These are phyloP conservation scores for Patellaria atrata DNA, from an alignment of 495 filamentous ascomycete genomes.

Conservation along the genomic window DNA sequence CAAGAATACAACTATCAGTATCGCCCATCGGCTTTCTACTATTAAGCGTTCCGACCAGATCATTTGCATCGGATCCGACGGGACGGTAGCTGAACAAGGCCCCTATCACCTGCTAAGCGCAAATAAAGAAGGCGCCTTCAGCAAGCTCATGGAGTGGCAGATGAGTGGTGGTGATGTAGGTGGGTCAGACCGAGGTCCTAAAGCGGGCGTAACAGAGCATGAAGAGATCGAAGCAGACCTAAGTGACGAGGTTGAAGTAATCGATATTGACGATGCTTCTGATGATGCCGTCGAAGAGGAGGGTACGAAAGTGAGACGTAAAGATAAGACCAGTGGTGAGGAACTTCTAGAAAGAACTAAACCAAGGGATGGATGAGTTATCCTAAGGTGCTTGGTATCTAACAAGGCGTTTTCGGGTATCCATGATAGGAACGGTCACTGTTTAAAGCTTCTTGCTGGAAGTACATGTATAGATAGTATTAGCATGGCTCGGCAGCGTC, in stretches of 20 bases:
- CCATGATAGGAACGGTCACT: too few relatives aligned
- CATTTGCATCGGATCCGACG: constrained; percentile 72
- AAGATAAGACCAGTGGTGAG: background rate
- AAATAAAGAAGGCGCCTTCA: constrained; percentile 67
- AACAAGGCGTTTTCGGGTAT: constrained; percentile 2
- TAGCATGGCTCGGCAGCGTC: too few relatives aligned
- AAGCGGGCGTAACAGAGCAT: constrained; percentile 23
- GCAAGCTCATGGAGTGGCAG: constrained; percentile 97
- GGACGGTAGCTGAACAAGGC: constrained; percentile 79
- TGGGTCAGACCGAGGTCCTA: constrained; percentile 3
- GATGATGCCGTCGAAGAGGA: constrained; percentile 18
- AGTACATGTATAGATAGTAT: too few relatives aligned
- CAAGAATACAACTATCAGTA: constrained; percentile 89
- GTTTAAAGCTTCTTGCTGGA: too few relatives aligned
- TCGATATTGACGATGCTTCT: constrained; percentile 8
- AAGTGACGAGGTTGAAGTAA: constrained; percentile 13
- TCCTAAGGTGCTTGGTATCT: constrained; percentile 1
- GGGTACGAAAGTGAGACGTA: constrained; percentile 3
- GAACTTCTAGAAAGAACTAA: background rate
- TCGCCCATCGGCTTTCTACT: constrained; percentile 86
- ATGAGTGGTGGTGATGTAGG: constrained; percentile 51
- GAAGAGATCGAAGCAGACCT: constrained; percentile 25
- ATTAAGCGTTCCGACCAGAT: constrained; percentile 91
- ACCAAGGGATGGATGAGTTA: background rate
- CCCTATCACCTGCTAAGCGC: constrained; percentile 62